Evolutionary conservation across 768 basidiomycete species (phyloP).

Genomic region (Cystofilobasidium ferigula): DNA sequence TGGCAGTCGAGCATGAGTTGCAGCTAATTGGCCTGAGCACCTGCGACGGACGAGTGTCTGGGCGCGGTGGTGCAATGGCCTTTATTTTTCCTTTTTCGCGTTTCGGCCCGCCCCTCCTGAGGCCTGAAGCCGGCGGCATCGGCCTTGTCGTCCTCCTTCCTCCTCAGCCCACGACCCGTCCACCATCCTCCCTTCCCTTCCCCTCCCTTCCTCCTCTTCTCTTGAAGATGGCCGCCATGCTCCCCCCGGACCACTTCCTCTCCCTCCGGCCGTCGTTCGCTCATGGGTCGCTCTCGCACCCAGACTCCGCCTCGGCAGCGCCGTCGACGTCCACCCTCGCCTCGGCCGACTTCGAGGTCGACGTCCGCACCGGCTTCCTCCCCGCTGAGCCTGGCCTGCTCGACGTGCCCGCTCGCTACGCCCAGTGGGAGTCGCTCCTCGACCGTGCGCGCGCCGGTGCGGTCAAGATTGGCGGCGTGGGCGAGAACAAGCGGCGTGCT

Average conservation of each 20-base stretch:
- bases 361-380: constrained; percentile 82
- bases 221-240: background rate
- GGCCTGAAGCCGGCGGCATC: no score
- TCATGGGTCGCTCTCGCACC: constrained; percentile 29
- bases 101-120: no score
- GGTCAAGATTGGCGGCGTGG: constrained; percentile 20
- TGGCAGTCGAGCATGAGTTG: no score
- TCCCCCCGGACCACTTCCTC: constrained; percentile 32
- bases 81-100: no score
- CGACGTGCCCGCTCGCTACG: constrained; percentile 51
- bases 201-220: no score
- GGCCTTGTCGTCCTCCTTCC: no score
- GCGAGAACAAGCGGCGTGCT: constrained; percentile 6
- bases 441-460: constrained; percentile 43
- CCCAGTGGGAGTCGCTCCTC: constrained; percentile 58
- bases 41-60: no score
- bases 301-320: constrained; percentile 26
- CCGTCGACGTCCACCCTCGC: constrained; percentile 56
- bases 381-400: constrained; percentile 46
- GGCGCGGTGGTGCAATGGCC: no score
- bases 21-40: no score
- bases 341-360: constrained; percentile 84
- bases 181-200: no score
- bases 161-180: no score
- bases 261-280: constrained; percentile 29